Percentiles rank a stretch among this genome's conserved stretches.
Conservation (phyloP, 345 rosid genomes). For the Melastoma malabathricum region DNA sequence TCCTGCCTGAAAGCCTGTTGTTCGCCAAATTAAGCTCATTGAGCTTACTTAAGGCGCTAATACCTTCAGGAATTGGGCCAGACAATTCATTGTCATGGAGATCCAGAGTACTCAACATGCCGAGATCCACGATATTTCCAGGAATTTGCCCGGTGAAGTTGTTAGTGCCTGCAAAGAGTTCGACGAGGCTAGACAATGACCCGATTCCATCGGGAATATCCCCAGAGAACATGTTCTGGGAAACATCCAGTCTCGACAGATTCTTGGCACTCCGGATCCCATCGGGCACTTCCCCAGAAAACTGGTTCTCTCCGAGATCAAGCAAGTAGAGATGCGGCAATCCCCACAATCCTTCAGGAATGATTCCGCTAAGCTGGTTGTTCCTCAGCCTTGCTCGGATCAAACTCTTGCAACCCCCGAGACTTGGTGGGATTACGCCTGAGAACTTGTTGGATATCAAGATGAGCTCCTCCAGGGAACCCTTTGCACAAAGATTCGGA, state of each 20-base stretch:
- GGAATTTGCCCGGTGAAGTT: conserved; percentile 43
- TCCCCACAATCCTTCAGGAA: conserved; percentile 67
- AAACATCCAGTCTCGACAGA: conserved; percentile 45
- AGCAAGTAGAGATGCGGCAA: conserved; percentile 48
- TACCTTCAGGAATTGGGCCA: conserved; percentile 52
- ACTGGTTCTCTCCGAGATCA: conserved; percentile 45
- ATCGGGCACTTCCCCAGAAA: conserved; percentile 36
- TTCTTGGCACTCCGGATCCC: conserved; percentile 43
- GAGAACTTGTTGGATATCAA: conserved; percentile 57
- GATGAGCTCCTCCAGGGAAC: conserved; percentile 37
- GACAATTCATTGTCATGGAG: conserved; percentile 46
- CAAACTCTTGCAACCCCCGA: conserved; percentile 55
- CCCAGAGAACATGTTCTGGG: conserved; percentile 53
- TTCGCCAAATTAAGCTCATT: conserved; percentile 67
- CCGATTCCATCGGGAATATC: conserved; percentile 46
- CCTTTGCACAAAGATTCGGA: conserved; percentile 36
- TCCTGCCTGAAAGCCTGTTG: conserved; percentile 50
- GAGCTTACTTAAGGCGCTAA: conserved; percentile 38
- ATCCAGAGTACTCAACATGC: conserved; percentile 47
- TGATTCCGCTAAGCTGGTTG: conserved; percentile 40
- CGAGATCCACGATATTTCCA: conserved; percentile 32
- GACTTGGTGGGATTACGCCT: conserved; percentile 42
- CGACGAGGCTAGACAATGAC: conserved; percentile 28
- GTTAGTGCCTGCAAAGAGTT: conserved; percentile 39
- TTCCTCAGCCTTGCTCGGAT: conserved; percentile 46